Base-by-base conservation (phyloP, 1,284 basidiomycete genomes). In the Austroboletus rostrupii region DNA sequence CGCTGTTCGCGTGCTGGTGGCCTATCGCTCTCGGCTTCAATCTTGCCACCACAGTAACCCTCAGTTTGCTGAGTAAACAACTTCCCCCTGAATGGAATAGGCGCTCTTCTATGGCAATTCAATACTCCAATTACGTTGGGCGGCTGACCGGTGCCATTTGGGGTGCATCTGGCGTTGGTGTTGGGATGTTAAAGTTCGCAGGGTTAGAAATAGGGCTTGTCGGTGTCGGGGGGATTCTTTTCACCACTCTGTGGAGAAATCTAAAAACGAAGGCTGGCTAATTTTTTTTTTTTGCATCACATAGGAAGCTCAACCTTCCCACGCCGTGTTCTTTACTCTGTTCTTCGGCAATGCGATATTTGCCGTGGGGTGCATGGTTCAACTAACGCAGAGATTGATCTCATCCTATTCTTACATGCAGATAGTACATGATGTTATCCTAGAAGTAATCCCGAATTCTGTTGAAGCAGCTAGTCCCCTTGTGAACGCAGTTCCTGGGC, bases 11-110 rank as follows among this genome's bases (percentile, higher is more conserved):
- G 2, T 82, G 78, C 60, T 87, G 86, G 84, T 82, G 79, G 71
- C 70, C 78, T 23, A 69, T 86, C 20, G 83, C 84, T 17, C 71
- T 87, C 13, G 84, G 85, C 1, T 87, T 86, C 71, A 86, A 86
- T 64, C 69, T 85, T 31, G 77, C 81, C 13, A 83, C 76, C 56
- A 86, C 83, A 2, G 78, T 80, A 45, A 86, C 85, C 28, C 69
- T 85, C 45, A 82, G 81, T 51, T 61, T 85, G 49, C 66, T 86
- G 17, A 81, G 79, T 53, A 87, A 87, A 65, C 83, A 83, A 61
- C 71, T 87, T 20, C 83, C 85, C 0, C 71, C 73, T 2, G 66
- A 70, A 47, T 86, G 81, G 80, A 87, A 85, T 56, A 70, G 72
- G 17, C 66, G 72, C 32, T 74, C 73, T 19, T 80, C 78, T 48